Conservation (phyloP, 257 asterid genomes). For the Penstemon davidsonii region DNA sequence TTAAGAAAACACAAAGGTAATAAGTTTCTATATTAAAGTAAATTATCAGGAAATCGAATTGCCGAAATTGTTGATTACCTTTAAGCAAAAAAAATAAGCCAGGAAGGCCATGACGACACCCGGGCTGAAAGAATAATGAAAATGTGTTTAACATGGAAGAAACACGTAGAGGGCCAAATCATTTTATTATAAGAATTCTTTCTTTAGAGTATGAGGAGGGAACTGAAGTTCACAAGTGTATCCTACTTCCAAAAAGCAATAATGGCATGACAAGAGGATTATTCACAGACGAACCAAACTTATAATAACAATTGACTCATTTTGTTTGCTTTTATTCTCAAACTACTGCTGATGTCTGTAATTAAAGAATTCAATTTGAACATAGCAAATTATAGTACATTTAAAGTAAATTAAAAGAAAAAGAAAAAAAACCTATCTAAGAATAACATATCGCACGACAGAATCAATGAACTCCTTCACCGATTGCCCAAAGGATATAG, state of each 20-base stretch:
- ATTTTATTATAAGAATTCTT: neutral
- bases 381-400: too few relatives aligned
- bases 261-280: neutral
- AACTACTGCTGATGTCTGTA: too few relatives aligned
- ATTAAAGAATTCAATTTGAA: too few relatives aligned
- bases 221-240: neutral
- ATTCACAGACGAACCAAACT: neutral
- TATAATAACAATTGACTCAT: too few relatives aligned
- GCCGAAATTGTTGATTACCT: constrained; percentile 43
- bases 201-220: neutral
- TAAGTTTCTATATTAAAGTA: constrained; percentile 1
- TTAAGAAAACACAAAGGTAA: neutral
- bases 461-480: constrained; percentile 33
- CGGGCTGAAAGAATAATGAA: constrained; percentile 61
- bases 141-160: constrained; percentile 13
- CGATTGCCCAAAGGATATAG: constrained; percentile 39
- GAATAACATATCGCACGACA: constrained; percentile 29
- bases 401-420: neutral
- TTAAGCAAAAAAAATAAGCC: constrained; percentile 72
- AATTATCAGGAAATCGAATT: constrained; percentile 14
- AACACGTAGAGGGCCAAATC: neutral
- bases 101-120: constrained; percentile 99
- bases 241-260: neutral
- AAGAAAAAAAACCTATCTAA: constrained; percentile 28
- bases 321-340: too few relatives aligned